Percentiles rank a stretch among this genome's conserved stretches.
Evolutionary conservation across 1,284 basidiomycete species (phyloP).

Genomic region (Apiotrichum domesticum): DNA sequence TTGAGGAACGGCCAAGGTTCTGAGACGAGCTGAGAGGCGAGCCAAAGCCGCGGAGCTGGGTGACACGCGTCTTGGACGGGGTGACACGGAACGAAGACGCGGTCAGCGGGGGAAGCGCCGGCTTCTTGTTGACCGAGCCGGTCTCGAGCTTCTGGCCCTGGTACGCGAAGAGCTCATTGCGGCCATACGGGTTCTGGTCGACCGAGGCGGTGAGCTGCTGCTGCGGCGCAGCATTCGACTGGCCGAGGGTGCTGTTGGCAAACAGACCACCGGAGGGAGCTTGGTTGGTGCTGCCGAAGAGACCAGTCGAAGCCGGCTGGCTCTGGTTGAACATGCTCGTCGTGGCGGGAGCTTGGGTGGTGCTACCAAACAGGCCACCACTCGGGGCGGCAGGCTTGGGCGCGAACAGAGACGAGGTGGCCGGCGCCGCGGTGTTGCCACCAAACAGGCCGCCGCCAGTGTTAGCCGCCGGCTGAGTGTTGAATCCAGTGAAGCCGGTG

Average conservation of each 20-base stretch:
- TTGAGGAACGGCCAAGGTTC: slow-evolving; percentile 34
- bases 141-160: slow-evolving; percentile 41
- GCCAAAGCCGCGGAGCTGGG: slow-evolving; percentile 51
- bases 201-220: slow-evolving; percentile 69
- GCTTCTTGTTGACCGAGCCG: slow-evolving; percentile 46
- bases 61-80: slow-evolving; percentile 46
- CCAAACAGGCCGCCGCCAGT: slow-evolving; percentile 30
- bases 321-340: slow-evolving; percentile 34
- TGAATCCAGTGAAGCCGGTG: slow-evolving; percentile 31
- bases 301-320: slow-evolving; percentile 28
- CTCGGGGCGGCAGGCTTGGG: slow-evolving; percentile 12
- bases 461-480: slow-evolving; percentile 2
- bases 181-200: slow-evolving; percentile 77
- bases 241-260: slow-evolving; percentile 28
- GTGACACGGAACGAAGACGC: slow-evolving; percentile 45
- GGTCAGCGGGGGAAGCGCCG: slow-evolving; percentile 47
- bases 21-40: slow-evolving; percentile 38
- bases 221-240: slow-evolving; percentile 27
- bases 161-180: slow-evolving; percentile 57
- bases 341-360: slow-evolving; percentile 10
- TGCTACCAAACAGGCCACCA: slow-evolving; percentile 27
- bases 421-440: slow-evolving; percentile 10
- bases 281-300: slow-evolving; percentile 47
- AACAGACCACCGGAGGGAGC: slow-evolving; percentile 13
- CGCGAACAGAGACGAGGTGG: background rate